Conservation (phyloP, 805 yeast genomes). For the Candida nitratophila region DNA sequence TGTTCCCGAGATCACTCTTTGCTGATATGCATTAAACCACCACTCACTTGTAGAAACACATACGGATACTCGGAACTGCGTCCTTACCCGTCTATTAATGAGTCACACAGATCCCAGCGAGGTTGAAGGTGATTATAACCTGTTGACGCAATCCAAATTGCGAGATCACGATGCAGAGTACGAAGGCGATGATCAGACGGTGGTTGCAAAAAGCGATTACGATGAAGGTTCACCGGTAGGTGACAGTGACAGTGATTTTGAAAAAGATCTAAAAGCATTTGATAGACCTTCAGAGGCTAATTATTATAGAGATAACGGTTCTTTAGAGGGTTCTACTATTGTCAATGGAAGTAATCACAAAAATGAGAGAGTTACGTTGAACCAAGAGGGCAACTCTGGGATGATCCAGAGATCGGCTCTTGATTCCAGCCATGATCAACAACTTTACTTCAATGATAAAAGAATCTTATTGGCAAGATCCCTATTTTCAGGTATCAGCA, state of each 20-base stretch:
- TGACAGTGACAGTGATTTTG: neutral
- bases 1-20: too few species aligned
- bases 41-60: too few species aligned
- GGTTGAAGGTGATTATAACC: neutral
- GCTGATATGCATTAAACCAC: too few species aligned
- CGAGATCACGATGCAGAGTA: neutral
- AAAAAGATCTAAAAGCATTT: neutral
- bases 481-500: conserved; percentile 44
- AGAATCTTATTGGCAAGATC: conserved; percentile 57
- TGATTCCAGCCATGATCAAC: conserved; percentile 48
- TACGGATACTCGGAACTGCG: too few species aligned
- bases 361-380: neutral
- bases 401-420: neutral
- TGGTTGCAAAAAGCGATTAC: neutral
- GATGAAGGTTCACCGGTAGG: neutral
- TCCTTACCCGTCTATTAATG: neutral
- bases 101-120: neutral
- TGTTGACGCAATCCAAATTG: neutral
- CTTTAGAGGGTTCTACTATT: conserved; percentile 23
- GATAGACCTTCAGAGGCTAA: neutral
- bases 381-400: neutral
- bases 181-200: neutral
- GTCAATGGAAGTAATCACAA: conserved; percentile 11
- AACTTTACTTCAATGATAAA: conserved; percentile 70
- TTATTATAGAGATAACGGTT: neutral